These are phyloP conservation scores for Cruciata laevipes DNA, from an alignment of 257 asterid genomes.

Conservation along the genomic window DNA sequence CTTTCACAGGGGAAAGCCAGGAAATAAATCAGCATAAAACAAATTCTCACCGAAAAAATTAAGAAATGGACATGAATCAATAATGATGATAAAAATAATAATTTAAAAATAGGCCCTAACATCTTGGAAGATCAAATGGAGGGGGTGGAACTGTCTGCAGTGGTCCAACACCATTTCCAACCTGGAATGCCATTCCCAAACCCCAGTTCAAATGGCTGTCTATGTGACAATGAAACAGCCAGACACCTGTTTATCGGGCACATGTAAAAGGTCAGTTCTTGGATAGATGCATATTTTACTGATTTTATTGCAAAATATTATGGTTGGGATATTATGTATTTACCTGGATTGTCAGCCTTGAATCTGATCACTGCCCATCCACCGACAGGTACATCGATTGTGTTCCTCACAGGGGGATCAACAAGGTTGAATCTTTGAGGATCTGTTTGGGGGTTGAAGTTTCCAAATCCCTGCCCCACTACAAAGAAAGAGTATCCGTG, in stretches of 20 bases:
- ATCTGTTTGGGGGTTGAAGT: conserved; percentile 26
- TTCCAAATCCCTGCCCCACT: conserved; percentile 27
- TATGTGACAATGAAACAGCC: conserved; percentile 34
- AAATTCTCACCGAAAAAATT: not conserved
- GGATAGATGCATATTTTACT: not conserved
- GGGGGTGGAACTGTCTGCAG: conserved; percentile 25
- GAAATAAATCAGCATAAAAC: not conserved
- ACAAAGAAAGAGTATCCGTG: conserved; percentile 31
- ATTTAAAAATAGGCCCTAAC: conserved; percentile 5
- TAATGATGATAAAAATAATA: not conserved
- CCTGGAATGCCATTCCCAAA: conserved; percentile 24
- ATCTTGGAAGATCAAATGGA: conserved; percentile 29
- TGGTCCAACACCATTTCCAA: conserved; percentile 30
- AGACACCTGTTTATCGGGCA: conserved; percentile 22
- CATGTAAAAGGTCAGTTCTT: not conserved
- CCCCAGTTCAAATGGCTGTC: conserved; percentile 31
- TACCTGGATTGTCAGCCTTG: conserved; percentile 36
- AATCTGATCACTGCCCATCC: conserved; percentile 36
- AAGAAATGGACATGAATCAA: not conserved
- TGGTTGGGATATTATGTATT: not conserved
- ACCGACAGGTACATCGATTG: conserved; percentile 28
- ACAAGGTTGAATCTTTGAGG: conserved; percentile 27
- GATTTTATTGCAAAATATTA: not conserved
- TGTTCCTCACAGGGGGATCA: conserved; percentile 29
- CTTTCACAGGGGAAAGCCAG: not conserved